Conservation (phyloP, 2,329 filamentous ascomycete genomes). For the Claviceps maximensis region DNA sequence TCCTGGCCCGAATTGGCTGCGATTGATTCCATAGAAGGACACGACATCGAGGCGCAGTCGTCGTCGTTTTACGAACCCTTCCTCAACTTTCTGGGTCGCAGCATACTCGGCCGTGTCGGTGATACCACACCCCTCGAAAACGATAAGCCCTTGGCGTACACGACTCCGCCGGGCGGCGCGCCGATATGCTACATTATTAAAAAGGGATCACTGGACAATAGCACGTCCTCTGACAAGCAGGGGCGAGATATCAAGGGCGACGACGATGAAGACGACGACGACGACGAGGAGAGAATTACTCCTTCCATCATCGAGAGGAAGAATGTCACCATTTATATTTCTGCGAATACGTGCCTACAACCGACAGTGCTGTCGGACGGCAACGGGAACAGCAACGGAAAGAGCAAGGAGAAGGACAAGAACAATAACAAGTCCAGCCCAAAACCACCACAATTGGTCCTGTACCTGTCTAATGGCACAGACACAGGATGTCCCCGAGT, state of each 20-base stretch:
- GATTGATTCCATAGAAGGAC: background rate
- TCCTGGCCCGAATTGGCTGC: background rate
- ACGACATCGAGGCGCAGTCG: constrained; percentile 10
- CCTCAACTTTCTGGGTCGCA: constrained; percentile 47
- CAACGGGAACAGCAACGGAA: background rate
- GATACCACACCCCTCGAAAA: constrained; percentile 42
- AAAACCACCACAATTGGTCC: constrained; percentile 54
- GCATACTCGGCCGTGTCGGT: constrained; percentile 49
- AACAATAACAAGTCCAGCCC: background rate
- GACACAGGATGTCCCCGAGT: constrained; percentile 17
- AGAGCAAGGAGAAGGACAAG: background rate
- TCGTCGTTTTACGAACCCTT: constrained; percentile 40
- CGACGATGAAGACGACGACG: background rate
- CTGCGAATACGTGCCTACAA: constrained; percentile 75
- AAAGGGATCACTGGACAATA: constrained; percentile 16
- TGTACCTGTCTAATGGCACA: constrained; percentile 57
- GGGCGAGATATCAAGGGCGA: background rate
- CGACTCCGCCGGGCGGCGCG: constrained; percentile 48
- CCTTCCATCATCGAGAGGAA: background rate
- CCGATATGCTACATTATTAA: constrained; percentile 27
- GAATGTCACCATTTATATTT: constrained; percentile 53
- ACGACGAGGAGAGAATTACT: too few species aligned
- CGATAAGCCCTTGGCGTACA: constrained; percentile 47
- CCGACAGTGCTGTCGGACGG: constrained; percentile 28
- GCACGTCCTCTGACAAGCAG: constrained; percentile 5